These are phyloP conservation scores for Biscutella auriculata DNA, from an alignment of 441 rosid genomes.

Conservation along the genomic window DNA sequence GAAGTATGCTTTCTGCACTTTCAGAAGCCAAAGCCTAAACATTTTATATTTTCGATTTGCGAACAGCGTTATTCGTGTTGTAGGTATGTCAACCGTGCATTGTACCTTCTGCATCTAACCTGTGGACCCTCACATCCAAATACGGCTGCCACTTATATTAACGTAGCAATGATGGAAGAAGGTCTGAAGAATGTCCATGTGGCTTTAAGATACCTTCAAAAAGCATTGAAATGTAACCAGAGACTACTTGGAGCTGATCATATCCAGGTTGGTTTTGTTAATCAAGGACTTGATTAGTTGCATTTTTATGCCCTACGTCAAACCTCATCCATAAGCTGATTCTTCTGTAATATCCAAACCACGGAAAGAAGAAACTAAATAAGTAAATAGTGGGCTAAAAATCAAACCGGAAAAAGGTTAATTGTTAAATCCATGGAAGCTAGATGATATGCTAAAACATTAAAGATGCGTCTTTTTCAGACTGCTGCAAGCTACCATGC, in stretches of 20 bases:
- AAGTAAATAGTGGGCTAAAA: constrained; percentile 1
- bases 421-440: not conserved
- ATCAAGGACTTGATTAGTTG: not conserved
- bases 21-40: not conserved
- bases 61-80: constrained; percentile 8
- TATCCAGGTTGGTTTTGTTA: constrained; percentile 19
- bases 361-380: not conserved
- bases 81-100: constrained; percentile 23
- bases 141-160: constrained; percentile 23
- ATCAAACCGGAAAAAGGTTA: not conserved
- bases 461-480: constrained; percentile 24
- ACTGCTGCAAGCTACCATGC: constrained; percentile 87
- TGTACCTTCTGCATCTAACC: constrained; percentile 22
- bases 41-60: not conserved
- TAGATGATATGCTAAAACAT: not conserved
- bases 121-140: constrained; percentile 25
- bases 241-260: constrained; percentile 24
- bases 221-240: constrained; percentile 23
- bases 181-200: constrained; percentile 24
- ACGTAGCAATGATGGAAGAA: constrained; percentile 25
- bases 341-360: not conserved
- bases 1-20: constrained; percentile 45
- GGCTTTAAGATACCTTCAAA: constrained; percentile 21
- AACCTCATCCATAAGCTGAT: not conserved
- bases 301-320: not conserved